A percentile compares a stretch with the other conserved stretches of the same genome.
phyloP scores from a whole-genome alignment of 1,139 yeast genomes.

The Pichia sp. region DNA sequence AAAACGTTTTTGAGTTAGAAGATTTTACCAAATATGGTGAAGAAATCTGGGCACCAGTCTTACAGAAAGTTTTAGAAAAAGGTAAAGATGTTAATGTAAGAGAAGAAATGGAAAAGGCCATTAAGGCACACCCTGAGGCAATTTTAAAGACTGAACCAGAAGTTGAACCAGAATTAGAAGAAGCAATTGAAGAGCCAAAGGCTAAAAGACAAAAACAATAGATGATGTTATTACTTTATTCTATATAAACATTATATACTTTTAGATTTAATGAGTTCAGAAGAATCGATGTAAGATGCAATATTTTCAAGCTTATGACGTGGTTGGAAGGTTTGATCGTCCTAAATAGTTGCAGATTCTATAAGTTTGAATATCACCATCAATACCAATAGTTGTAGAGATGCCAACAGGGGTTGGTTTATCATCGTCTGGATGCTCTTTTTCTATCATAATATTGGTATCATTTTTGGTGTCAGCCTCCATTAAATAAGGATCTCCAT shows the following conservation, averaged over 20 bases:
- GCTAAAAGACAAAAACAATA: conserved; percentile 10
- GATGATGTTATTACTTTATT: too few relatives aligned
- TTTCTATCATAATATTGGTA: not conserved
- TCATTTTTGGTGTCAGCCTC: not conserved
- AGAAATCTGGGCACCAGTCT: conserved; percentile 63
- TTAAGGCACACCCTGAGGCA: conserved; percentile 12
- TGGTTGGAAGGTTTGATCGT: not conserved
- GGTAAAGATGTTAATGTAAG: conserved; percentile 35
- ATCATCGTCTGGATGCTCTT: not conserved
- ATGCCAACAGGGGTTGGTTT: not conserved
- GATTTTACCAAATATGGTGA: conserved; percentile 58
- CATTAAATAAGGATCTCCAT: conserved; percentile 32
- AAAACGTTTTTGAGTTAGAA: conserved; percentile 53
- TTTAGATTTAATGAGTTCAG: too few relatives aligned
- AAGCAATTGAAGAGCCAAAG: conserved; percentile 3
- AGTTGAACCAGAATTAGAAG: conserved; percentile 1
- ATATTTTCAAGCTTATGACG: not conserved
- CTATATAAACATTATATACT: too few relatives aligned
- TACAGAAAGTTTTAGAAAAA: conserved; percentile 40
- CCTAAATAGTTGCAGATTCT: conserved; percentile 15
- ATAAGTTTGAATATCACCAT: conserved; percentile 4
- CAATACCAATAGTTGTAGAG: not conserved
- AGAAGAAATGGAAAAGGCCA: conserved; percentile 23
- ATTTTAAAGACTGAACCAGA: conserved; percentile 9
- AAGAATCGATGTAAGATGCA: too few relatives aligned